Base-by-base conservation (phyloP, 78 protist species). In the Guillardia theta region DNA sequence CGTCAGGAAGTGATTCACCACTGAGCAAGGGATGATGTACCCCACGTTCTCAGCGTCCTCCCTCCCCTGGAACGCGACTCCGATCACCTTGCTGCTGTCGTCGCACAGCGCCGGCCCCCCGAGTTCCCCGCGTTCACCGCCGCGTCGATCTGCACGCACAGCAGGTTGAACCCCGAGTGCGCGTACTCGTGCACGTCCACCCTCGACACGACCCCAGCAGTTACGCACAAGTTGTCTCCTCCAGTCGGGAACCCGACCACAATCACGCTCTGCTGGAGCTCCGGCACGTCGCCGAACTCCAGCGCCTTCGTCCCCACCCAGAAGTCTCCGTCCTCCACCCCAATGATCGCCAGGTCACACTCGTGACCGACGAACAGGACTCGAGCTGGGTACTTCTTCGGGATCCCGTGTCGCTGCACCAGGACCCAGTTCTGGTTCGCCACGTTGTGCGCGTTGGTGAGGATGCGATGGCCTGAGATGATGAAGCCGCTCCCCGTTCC, bases 401-500 rank as follows among this genome's bases (percentile, higher is more conserved):
- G 90, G 48, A 78, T 78, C 15, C 90, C 90, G 50, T 78, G 90
- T 27, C 90, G 90, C 50, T 78, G 90, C 2, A 78, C 90, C 18
- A 78, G 90, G 15, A 78, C 48, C 90, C 90, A 78, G 90, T 78
- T 78, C 8, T 78, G 90, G 90, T 78, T 78, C 18, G 90, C 90
- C 30, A 78, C 90, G 48, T 78, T 78, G 90, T 78, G 90, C 5
- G 90, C 90, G 90, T 78, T 78, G 30, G 90, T 78, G 53, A 78
- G 48, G 90, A 78, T 78, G 48, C 90, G 90, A 10, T 43, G 10
- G 18, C 48, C 90, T 2, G 18, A 19, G 21, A 78, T 78, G 18
- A 78, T 78, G 90, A 78, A 78, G 43, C 90, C 90, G 90, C 90
- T 78, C 43, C 90, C 90, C 10, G 90, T 78, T 24, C 90, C 90